Base-by-base conservation (phyloP, 2,329 filamentous ascomycete genomes). In the Aschersonia sp. region DNA sequence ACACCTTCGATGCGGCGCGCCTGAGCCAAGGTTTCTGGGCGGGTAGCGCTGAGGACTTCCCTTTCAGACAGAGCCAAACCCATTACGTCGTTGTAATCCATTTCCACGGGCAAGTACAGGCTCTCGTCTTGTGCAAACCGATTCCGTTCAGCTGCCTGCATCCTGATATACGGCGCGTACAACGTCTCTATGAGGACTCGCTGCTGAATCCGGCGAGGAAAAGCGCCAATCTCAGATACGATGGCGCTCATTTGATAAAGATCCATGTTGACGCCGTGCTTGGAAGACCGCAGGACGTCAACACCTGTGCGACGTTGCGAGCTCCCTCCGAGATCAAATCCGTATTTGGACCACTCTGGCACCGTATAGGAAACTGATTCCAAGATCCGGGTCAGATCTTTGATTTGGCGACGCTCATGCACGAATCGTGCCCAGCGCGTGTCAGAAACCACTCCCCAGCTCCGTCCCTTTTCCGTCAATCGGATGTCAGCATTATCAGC, bases 401-500 rank as follows among this genome's bases (percentile, higher is more conserved):
- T 69, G 51, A 94, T 84, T 56, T 88, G 78, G 2, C 68, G 64
- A 50, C 78, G 75, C 45, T 85, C 80, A 47, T 82, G 74, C 6
- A 65, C 66, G 67, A 85, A 94, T 20, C 69, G 69, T 2, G 62
- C 59, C 92, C 92, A 98, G 45, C 92, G 83, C 51, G 66, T 65
- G 57, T 94, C 82, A n/a, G 79, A 72, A 2, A 98, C 80, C 20
- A 92, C 77, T 45, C 91, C 89, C 56, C 82, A 85, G 10, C 73
- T 68, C 49, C 83, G 80, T 7, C 88, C 92, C 61, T 83, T 82
- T 31, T 76, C 72, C 0, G 92, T 97, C 31, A 98, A 78, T 2
- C 92, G 82, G 4, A 84, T 65, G 65, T 98, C 92, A 38, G 92
- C 92, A 60, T 98, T 98, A 68, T 98, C 92, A 44, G 92, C 84